These are phyloP conservation scores for Coprinopsis sp. DNA, from an alignment of 768 basidiomycete genomes.

Conservation along the genomic window DNA sequence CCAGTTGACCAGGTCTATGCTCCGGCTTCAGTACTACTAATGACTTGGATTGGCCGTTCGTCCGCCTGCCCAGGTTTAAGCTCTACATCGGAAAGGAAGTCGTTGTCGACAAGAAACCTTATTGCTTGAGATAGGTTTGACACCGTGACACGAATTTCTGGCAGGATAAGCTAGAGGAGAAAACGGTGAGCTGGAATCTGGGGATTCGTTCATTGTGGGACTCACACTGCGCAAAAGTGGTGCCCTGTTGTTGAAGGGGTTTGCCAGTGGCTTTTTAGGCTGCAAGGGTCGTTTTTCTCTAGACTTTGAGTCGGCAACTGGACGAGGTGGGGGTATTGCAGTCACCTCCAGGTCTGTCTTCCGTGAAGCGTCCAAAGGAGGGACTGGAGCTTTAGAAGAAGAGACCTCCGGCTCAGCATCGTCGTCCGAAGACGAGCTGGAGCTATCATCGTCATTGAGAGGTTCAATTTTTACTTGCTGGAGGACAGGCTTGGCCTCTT, in stretches of 20 bases:
- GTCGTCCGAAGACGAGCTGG: constrained; percentile 22
- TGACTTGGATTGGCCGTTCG: constrained; percentile 61
- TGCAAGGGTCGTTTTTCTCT: constrained; percentile 21
- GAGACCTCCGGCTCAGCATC: constrained; percentile 50
- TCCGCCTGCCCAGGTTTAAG: constrained; percentile 72
- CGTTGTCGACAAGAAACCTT: constrained; percentile 84
- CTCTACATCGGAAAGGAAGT: constrained; percentile 80
- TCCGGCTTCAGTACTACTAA: constrained; percentile 6
- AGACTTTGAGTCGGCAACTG: constrained; percentile 18
- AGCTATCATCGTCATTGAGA: constrained; percentile 25
- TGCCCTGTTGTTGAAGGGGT: constrained; percentile 64
- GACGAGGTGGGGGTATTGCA: constrained; percentile 1
- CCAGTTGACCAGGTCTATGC: neutral
- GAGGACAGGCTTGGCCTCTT: neutral
- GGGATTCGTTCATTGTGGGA: constrained; percentile 4
- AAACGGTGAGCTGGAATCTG: constrained; percentile 6
- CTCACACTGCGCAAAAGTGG: constrained; percentile 78
- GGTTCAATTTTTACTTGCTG: constrained; percentile 1
- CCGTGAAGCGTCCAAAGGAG: neutral
- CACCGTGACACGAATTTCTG: constrained; percentile 82
- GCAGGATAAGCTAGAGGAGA: constrained; percentile 78
- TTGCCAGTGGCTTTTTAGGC: constrained; percentile 49
- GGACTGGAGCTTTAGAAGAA: constrained; percentile 43
- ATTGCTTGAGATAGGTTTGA: constrained; percentile 93
- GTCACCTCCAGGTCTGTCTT: neutral